Evolutionary conservation across 305 asterid genomes (phyloP).

Genomic region (Fraxinus paxiana): DNA sequence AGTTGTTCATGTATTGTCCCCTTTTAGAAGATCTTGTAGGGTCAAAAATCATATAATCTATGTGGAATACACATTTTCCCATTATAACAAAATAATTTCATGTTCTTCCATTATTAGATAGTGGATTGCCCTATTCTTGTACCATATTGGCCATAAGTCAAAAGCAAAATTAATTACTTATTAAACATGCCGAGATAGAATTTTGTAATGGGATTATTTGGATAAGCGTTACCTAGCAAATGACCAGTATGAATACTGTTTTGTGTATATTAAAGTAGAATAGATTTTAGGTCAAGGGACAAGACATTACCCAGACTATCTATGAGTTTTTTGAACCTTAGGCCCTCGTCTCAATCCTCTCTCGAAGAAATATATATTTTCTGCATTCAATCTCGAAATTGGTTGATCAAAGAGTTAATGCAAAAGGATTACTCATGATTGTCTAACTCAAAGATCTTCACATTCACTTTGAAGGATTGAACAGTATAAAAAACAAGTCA

Average conservation of each 20-base stretch:
- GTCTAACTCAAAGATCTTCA: neutral
- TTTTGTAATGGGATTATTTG: conserved; percentile 2
- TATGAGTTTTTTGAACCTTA: neutral
- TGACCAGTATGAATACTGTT: neutral
- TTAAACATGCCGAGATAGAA: neutral
- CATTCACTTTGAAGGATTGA: neutral
- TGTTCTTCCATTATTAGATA: neutral
- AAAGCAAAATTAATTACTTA: neutral
- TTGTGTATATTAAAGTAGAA: neutral
- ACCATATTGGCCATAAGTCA: neutral
- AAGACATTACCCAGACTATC: neutral
- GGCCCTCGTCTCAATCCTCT: neutral
- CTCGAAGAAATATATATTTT: neutral
- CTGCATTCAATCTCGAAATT: neutral
- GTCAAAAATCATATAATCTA: neutral
- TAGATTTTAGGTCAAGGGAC: neutral
- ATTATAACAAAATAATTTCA: neutral
- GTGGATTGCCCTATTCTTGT: conserved; percentile 12
- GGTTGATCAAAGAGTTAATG: neutral
- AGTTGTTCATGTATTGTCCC: neutral
- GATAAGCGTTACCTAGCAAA: conserved; percentile 1
- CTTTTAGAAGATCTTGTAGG: neutral
- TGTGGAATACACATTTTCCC: neutral
- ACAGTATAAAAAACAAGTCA: neutral
- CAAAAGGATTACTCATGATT: neutral